Percentiles rank a stretch among this genome's conserved stretches.
phyloP scores from a whole-genome alignment of 495 filamentous ascomycete genomes.

The Polyplosphaeria fusca region DNA sequence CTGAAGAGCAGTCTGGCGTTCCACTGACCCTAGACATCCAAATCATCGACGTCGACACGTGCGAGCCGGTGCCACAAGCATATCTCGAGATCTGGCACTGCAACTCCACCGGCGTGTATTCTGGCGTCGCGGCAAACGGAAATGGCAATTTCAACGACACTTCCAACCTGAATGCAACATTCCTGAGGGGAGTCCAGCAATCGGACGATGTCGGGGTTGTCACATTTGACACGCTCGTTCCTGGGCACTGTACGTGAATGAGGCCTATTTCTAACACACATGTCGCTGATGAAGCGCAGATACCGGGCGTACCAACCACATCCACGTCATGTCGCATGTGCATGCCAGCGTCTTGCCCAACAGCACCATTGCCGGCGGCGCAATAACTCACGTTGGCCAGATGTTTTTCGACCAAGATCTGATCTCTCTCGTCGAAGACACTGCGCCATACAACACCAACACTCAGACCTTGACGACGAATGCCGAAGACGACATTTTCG shows the following conservation, averaged over 20 bases:
- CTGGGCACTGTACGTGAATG: constrained; percentile 50
- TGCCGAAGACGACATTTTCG: constrained; percentile 50
- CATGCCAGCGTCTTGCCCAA: constrained; percentile 39
- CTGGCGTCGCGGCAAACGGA: constrained; percentile 26
- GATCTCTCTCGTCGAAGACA: constrained; percentile 52
- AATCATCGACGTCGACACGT: constrained; percentile 57
- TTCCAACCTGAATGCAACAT: constrained; percentile 48
- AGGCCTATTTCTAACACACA: background rate
- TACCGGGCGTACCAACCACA: constrained; percentile 55
- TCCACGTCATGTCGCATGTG: constrained; percentile 41
- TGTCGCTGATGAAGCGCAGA: background rate
- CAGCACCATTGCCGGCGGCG: constrained; percentile 50
- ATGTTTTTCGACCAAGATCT: constrained; percentile 63
- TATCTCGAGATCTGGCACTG: constrained; percentile 61
- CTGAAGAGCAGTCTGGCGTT: constrained; percentile 55
- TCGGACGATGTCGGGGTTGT: constrained; percentile 51
- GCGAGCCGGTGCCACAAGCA: constrained; percentile 50
- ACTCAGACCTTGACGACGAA: constrained; percentile 53
- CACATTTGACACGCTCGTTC: constrained; percentile 52
- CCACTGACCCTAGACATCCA: constrained; percentile 57
- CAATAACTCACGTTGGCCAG: constrained; percentile 57
- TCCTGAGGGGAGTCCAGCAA: constrained; percentile 51
- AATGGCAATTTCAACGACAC: constrained; percentile 18
- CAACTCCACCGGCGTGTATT: constrained; percentile 51
- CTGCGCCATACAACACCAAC: constrained; percentile 55